These are phyloP conservation scores for Panicum miliaceum DNA, from an alignment of 176 grass and related monocot species.

Conservation along the genomic window DNA sequence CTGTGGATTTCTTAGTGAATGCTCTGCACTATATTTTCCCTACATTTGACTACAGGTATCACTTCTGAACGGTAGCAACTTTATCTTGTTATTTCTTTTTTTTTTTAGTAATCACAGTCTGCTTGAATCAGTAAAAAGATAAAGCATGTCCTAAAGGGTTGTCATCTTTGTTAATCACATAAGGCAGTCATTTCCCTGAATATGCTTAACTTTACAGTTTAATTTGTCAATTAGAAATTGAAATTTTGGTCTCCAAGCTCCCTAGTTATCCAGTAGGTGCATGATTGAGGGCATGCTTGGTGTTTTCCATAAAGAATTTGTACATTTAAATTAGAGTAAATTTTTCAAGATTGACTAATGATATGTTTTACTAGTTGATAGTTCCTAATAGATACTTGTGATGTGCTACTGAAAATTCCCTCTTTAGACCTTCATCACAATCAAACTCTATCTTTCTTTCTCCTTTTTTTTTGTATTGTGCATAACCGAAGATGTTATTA, in stretches of 20 bases:
- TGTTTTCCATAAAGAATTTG: slow-evolving; percentile 23
- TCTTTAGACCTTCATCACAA: not conserved
- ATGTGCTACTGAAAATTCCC: slow-evolving; percentile 6
- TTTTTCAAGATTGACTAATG: not conserved
- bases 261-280: not conserved
- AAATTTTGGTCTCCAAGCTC: not conserved
- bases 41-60: slow-evolving; percentile 94
- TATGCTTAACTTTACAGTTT: slow-evolving; percentile 1
- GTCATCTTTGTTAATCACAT: slow-evolving; percentile 32
- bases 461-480: not conserved
- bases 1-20: slow-evolving; percentile 87
- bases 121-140: not conserved
- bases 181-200: not conserved
- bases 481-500: slow-evolving; percentile 1
- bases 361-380: not conserved
- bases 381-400: not conserved
- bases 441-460: too few species aligned
- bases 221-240: not conserved
- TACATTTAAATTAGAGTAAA: not conserved
- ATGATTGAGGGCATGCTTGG: not conserved
- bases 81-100: slow-evolving; percentile 13
- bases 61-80: not conserved
- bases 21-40: slow-evolving; percentile 81
- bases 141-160: slow-evolving; percentile 1
- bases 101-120: slow-evolving; percentile 14